A percentile compares a stretch with the other conserved stretches of the same genome.
Conservation (phyloP, 371 early-diverging fungal genomes). For the Coemansia linderi region DNA sequence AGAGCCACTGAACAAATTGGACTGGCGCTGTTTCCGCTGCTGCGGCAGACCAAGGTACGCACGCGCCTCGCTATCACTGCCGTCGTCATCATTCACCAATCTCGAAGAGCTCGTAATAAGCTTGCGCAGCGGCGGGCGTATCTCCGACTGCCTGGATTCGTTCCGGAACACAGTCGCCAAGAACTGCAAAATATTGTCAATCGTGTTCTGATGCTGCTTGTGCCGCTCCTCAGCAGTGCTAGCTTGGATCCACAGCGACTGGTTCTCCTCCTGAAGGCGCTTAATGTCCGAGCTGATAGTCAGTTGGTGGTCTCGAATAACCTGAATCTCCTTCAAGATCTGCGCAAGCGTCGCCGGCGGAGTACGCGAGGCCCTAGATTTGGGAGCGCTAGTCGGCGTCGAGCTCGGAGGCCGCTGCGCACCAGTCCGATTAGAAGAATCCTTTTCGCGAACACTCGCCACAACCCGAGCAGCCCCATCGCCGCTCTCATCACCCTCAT, state of each 20-base stretch:
- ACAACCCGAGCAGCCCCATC: not conserved
- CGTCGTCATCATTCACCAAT: not conserved
- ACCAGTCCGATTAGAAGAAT: not conserved
- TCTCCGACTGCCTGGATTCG: slow-evolving; percentile 56
- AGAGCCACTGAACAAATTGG: not conserved
- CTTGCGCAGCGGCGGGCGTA: slow-evolving; percentile 41
- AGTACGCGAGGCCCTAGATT: slow-evolving; percentile 60
- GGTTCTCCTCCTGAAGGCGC: slow-evolving; percentile 84
- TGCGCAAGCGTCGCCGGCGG: slow-evolving; percentile 61
- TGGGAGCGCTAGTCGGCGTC: slow-evolving; percentile 52
- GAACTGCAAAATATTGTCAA: slow-evolving; percentile 85
- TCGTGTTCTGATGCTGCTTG: slow-evolving; percentile 85
- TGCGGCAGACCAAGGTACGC: not conserved
- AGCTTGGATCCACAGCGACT: slow-evolving; percentile 87
- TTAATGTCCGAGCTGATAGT: slow-evolving; percentile 85
- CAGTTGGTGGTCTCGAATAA: slow-evolving; percentile 86
- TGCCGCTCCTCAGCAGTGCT: slow-evolving; percentile 72
- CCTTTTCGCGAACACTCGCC: not conserved
- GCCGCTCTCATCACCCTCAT: slow-evolving; percentile 10
- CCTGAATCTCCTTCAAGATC: slow-evolving; percentile 79
- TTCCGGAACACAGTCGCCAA: slow-evolving; percentile 75
- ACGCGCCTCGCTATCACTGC: not conserved
- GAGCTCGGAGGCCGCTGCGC: not conserved
- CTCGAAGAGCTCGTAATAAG: slow-evolving; percentile 17
- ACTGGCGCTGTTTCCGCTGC: not conserved